phyloP scores from a whole-genome alignment of 148 eudicot species.

The Simmondsia chinensis region DNA sequence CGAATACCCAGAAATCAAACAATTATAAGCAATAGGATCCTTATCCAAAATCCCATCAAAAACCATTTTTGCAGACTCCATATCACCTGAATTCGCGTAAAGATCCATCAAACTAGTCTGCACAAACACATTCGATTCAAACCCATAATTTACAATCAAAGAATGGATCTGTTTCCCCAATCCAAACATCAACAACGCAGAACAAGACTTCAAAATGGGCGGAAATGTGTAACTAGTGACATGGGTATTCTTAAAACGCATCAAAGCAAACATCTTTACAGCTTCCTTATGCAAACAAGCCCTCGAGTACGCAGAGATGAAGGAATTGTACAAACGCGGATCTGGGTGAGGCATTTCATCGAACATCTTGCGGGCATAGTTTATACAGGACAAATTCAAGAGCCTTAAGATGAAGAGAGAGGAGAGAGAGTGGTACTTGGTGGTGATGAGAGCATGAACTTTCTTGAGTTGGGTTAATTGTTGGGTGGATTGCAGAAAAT shows the following conservation, averaged over 20 bases:
- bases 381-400: slow-evolving; percentile 8
- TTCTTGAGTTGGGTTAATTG: slow-evolving; percentile 29
- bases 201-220: slow-evolving; percentile 39
- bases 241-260: slow-evolving; percentile 25
- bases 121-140: slow-evolving; percentile 32
- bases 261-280: slow-evolving; percentile 23
- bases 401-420: slow-evolving; percentile 11
- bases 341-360: slow-evolving; percentile 40
- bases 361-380: slow-evolving; percentile 37
- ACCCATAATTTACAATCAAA: slow-evolving; percentile 32
- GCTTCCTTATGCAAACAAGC: slow-evolving; percentile 24
- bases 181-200: slow-evolving; percentile 26
- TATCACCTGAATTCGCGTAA: slow-evolving; percentile 39
- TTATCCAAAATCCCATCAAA: slow-evolving; percentile 37
- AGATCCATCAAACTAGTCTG: slow-evolving; percentile 46
- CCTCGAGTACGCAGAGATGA: slow-evolving; percentile 26
- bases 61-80: slow-evolving; percentile 30
- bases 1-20: slow-evolving; percentile 40
- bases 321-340: slow-evolving; percentile 25
- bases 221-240: slow-evolving; percentile 27
- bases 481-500: slow-evolving; percentile 4
- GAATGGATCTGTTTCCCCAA: slow-evolving; percentile 49
- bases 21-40: slow-evolving; percentile 39
- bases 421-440: slow-evolving; percentile 4
- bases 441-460: slow-evolving; percentile 24